Base-by-base conservation (phyloP, 768 basidiomycete genomes). In the Boletus sp. region DNA sequence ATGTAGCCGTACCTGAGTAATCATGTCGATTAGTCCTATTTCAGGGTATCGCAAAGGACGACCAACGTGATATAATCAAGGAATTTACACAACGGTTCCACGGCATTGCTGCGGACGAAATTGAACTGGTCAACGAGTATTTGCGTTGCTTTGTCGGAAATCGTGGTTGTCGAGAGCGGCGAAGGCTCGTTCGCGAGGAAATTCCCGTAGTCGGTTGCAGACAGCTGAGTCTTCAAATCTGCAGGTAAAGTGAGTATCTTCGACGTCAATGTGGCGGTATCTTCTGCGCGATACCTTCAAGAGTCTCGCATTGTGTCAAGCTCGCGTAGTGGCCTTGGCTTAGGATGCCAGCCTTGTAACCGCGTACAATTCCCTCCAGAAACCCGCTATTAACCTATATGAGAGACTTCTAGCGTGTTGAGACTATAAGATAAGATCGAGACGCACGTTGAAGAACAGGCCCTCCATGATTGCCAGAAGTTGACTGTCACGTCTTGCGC, bases 101-200 rank as follows among this genome's bases (percentile, higher is more conserved):
- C 90, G 5, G 97, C 87, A 73, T 98, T 98, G 63, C 77, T 88
- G 53, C 92, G 79, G 53, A 98, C 73, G 70, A 88, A 98, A 72
- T 95, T 92, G 82, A 99, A 98, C 71, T 98, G 97, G 71, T 97
- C 90, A 29, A 99, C 95, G 32, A 99, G 84, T 58, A 91, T 79
- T 68, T 94, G 89, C 3, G 94, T 98, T 29, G 97, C 96, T 74
- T 88, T 94, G 74, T 96, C 95, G n/a, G 92, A 83, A 67, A 98
- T 98, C 46, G 92, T 94, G 9, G 93, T 87, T 8, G 96, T 97
- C 51, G 92, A 90, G 51, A 98, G 82, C 13, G 94, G 95, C 25
- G 93, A 80, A 3, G 96, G 87, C 70, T 99, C 97, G 65, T 98
- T 98, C 29, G 96, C 87, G 43, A 99, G 87, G 73, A 99, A 99